phyloP scores from a whole-genome alignment of 176 grass and related monocot species.

The Secale cereale region DNA sequence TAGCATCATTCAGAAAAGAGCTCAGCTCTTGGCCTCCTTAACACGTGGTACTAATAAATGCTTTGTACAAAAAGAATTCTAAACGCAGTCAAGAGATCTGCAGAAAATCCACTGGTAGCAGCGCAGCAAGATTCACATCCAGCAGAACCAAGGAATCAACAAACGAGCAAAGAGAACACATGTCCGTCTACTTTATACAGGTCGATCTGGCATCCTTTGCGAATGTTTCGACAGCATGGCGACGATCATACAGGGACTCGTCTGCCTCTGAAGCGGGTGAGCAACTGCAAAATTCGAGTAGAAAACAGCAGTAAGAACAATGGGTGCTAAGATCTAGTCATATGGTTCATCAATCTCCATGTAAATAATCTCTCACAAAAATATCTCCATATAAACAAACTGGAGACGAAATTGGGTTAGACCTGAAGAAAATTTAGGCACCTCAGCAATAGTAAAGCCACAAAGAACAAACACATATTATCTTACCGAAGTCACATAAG shows the following conservation, averaged over 20 bases:
- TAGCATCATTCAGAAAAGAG: constrained; percentile 14
- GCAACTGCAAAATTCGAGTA: constrained; percentile 29
- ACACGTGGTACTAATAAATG: not conserved
- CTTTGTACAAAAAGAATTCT: not conserved
- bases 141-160: not conserved
- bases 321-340: not conserved
- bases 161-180: constrained; percentile 11
- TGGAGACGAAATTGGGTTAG: not conserved
- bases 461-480: not conserved
- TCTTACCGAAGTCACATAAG: constrained; percentile 69
- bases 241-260: constrained; percentile 47
- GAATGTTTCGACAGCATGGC: constrained; percentile 1
- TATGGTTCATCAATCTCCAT: not conserved
- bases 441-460: not conserved
- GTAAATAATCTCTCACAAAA: not conserved
- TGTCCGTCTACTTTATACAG: constrained; percentile 23
- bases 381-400: no score
- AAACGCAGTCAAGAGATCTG: not conserved
- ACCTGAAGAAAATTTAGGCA: not conserved
- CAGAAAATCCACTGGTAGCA: constrained; percentile 8
- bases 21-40: constrained; percentile 2
- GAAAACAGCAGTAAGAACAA: not conserved
- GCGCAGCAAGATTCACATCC: not conserved
- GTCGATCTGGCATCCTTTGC: not conserved
- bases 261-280: constrained; percentile 56